Percentiles rank a stretch among this genome's conserved stretches.
phyloP scores from a whole-genome alignment of 208 protist genomes.

The Strigomonas culicis region DNA sequence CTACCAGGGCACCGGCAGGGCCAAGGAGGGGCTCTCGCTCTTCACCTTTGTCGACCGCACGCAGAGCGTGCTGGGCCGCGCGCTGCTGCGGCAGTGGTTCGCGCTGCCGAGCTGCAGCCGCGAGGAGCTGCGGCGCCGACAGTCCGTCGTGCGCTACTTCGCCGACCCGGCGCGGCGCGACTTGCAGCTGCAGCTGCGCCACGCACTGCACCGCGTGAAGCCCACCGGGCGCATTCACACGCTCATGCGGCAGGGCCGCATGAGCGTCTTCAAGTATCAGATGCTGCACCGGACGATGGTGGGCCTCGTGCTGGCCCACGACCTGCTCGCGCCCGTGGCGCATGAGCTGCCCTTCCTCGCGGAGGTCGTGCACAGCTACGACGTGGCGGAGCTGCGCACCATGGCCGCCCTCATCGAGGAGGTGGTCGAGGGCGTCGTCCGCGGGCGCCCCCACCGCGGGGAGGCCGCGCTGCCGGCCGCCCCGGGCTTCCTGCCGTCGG shows the following conservation, averaged over 20 bases:
- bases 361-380: slow-evolving; percentile 31
- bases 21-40: slow-evolving; percentile 85
- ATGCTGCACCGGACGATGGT: slow-evolving; percentile 45
- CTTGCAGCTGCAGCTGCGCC: slow-evolving; percentile 39
- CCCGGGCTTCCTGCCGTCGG: not conserved
- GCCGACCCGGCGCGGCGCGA: slow-evolving; percentile 34
- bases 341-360: slow-evolving; percentile 39
- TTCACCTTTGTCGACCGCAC: slow-evolving; percentile 57
- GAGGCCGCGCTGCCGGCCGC: not conserved
- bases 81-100: slow-evolving; percentile 80
- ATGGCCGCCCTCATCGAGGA: slow-evolving; percentile 32
- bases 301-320: slow-evolving; percentile 34
- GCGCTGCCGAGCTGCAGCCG: slow-evolving; percentile 47
- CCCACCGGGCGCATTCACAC: slow-evolving; percentile 61
- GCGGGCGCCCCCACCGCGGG: not conserved
- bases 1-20: slow-evolving; percentile 57
- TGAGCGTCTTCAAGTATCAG: slow-evolving; percentile 54
- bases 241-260: slow-evolving; percentile 55
- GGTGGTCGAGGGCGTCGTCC: slow-evolving; percentile 11
- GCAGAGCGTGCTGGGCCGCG: slow-evolving; percentile 35
- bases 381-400: slow-evolving; percentile 21
- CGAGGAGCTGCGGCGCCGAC: slow-evolving; percentile 48
- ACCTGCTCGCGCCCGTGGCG: slow-evolving; percentile 34
- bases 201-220: slow-evolving; percentile 40
- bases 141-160: slow-evolving; percentile 70